Evolutionary conservation across 768 basidiomycete species (phyloP).

Genomic region (Rhodocollybia butyracea): DNA sequence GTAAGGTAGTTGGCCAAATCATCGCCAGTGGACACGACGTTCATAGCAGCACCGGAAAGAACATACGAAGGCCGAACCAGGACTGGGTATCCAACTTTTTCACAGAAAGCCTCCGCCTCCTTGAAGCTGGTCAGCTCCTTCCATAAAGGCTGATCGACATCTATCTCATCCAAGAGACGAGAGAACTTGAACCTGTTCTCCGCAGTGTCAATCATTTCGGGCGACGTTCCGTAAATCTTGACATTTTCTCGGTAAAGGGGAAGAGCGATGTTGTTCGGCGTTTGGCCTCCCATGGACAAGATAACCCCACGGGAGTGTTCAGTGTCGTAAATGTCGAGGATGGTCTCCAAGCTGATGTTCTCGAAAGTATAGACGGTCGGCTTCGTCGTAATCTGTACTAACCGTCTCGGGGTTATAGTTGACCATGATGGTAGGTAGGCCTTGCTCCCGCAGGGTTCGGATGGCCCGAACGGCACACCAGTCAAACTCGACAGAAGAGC

Average conservation of each 20-base stretch:
- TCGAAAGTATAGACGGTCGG: constrained; percentile 98
- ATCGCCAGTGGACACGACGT: constrained; percentile 91
- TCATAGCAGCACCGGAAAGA: constrained; percentile 99
- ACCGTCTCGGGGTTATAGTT: constrained; percentile 99
- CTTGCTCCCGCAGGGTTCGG: constrained; percentile 91
- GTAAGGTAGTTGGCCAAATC: constrained; percentile 91
- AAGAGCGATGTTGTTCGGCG: constrained; percentile 97
- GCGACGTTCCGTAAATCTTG: constrained; percentile 97
- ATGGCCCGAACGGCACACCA: constrained; percentile 99
- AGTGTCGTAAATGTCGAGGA: constrained; percentile 93
- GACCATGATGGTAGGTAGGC: constrained; percentile 95
- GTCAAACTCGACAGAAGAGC: constrained; percentile 98
- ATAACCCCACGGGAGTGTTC: constrained; percentile 91
- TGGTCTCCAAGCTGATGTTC: constrained; percentile 94
- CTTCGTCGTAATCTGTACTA: constrained; percentile 98
- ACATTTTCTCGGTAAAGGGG: constrained; percentile 96
- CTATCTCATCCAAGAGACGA: constrained; percentile 93
- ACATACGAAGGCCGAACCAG: constrained; percentile 98
- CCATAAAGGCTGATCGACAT: constrained; percentile 97
- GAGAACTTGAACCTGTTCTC: constrained; percentile 99
- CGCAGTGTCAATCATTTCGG: constrained; percentile 99
- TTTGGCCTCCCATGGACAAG: constrained; percentile 97
- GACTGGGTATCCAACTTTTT: constrained; percentile 91
- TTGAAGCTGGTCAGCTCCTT: constrained; percentile 92
- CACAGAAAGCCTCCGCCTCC: constrained; percentile 86